These are phyloP conservation scores for Stenocarpella maydis DNA, from an alignment of 2,329 filamentous ascomycete genomes.

Conservation along the genomic window DNA sequence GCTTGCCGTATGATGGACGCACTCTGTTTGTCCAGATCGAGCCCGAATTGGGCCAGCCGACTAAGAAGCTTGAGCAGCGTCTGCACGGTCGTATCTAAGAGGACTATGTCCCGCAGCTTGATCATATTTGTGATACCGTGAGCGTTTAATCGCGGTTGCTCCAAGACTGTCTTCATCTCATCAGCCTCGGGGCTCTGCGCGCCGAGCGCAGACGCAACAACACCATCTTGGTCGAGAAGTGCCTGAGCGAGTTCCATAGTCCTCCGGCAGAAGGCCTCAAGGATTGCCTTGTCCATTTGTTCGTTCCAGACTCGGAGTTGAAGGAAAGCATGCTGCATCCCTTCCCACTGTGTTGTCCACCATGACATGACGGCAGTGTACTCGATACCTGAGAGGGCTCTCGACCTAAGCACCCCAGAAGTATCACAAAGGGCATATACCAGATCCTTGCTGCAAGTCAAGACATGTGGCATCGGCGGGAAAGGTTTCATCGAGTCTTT, in stretches of 20 bases:
- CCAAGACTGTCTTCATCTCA: conserved; percentile 61
- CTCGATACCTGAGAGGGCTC: conserved; percentile 66
- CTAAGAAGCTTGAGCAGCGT: conserved; percentile 85
- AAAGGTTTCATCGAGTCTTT: conserved; percentile 56
- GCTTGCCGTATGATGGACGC: conserved; percentile 71
- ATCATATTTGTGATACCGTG: conserved; percentile 87
- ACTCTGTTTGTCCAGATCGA: conserved; percentile 71
- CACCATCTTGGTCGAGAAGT: conserved; percentile 83
- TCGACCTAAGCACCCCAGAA: conserved; percentile 63
- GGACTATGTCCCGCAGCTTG: conserved; percentile 84
- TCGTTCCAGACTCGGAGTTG: conserved; percentile 86
- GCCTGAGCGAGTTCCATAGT: conserved; percentile 93
- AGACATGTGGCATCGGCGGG: conserved; percentile 64
- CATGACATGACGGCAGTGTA: conserved; percentile 74
- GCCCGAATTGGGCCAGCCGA: conserved; percentile 78
- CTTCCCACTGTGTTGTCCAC: conserved; percentile 87
- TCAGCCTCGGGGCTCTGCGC: conserved; percentile 46
- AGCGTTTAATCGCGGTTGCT: conserved; percentile 67
- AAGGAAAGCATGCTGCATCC: conserved; percentile 80
- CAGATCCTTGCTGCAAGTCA: conserved; percentile 66
- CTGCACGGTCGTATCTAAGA: conserved; percentile 82
- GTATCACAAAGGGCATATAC: conserved; percentile 65
- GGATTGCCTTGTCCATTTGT: conserved; percentile 75
- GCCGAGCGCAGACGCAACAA: conserved; percentile 77
- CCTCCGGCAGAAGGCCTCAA: conserved; percentile 94